Base-by-base conservation (phyloP, 2,329 filamentous ascomycete species). In the Xylaria sp. region DNA sequence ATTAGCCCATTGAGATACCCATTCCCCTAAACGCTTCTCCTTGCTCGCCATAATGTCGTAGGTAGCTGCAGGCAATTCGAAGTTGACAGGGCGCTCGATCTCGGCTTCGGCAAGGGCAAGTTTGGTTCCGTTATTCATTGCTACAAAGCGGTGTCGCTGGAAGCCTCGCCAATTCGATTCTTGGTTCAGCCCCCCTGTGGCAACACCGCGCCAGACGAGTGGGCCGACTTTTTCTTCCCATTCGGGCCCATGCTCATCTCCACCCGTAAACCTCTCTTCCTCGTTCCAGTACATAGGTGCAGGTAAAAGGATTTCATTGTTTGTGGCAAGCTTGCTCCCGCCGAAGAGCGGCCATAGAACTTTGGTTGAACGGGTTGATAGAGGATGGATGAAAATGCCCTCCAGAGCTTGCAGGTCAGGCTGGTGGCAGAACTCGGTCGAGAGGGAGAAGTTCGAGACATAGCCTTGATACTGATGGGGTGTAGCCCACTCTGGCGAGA, bases 101-200 rank as follows among this genome's bases (percentile, higher is more conserved):
- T 79, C 80, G 2, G 78, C 73, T 71, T 90, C 86, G 2, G 85
- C 86, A 7, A 78, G 75, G 6, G 75, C 74, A 4, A 91, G 81
- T 65, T 83, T 84, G 8, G 89, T 91, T 12, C 83, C 86, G 72
- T 94, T 93, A 74, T 90, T 86, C 89, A 93, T 91, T 53, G 88
- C 83, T 1, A 93, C 85, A 75, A 94, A 92, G 1, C 92, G 89
- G 75, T 93, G 91, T 3, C 91, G 87, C 70, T 94, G 91, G 74
- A 93, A 93, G 0, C 88, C 86, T 12, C 83, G 86, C 91, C 91
- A 94, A 73, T 89, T 93, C 32, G 84, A 72, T 77, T 83, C 74
- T 71, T 83, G 80, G 71, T 91, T 89, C 45, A 80, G 79, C 1
- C 90, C 90, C 2, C 90, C 90, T 1, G 89, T 90, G 1, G 89